Base-by-base conservation (phyloP, 345 rosid species). In the Populus davidiana region DNA sequence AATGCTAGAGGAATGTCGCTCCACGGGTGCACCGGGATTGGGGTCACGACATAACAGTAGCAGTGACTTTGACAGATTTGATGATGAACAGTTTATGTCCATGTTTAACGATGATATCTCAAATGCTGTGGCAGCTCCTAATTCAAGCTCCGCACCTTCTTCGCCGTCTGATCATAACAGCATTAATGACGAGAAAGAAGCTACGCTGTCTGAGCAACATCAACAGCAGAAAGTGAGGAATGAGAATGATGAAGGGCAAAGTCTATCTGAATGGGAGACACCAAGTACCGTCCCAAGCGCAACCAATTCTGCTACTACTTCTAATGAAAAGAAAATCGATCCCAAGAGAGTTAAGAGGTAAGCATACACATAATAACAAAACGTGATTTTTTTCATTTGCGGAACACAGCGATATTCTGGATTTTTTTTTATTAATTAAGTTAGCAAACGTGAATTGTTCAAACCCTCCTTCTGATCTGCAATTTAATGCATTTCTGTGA, bases 281-380 rank as follows among this genome's bases (percentile, higher is more conserved):
- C 79, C 50, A 65, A 2, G 9, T 52, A 59, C 59, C 33, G 72
- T 72, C 16, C 14, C 80, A 49, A 47, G 20, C 16, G 41, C 81
- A 35, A 27, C 75, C 65, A 44, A 59, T 44, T 18, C 35, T 68
- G 38, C 47, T 41, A 21, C 59, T 52, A n/a, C 68, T 23, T 64
- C 70, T 17, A 39, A 35, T 36, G 81, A 82, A 21, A 72, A 76
- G 7, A 70, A 75, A 14, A 35, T 75, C 12, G 85, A 82, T 47
- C 82, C 85, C 77, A 78, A 82, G 75, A 78, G 85, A 68, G 82
- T 82, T 27, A 82, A 78, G 69, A 82, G 85, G 85, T 79, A 79
- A 68, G 31, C 18, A 29, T 14, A 21, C 7, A 38, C 70, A 13
- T 35, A 67, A 29, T 11, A 63, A 20, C 61, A 74, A 5, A 43